Conservation (phyloP, 164 flowering plant genomes). For the Piper betle region DNA sequence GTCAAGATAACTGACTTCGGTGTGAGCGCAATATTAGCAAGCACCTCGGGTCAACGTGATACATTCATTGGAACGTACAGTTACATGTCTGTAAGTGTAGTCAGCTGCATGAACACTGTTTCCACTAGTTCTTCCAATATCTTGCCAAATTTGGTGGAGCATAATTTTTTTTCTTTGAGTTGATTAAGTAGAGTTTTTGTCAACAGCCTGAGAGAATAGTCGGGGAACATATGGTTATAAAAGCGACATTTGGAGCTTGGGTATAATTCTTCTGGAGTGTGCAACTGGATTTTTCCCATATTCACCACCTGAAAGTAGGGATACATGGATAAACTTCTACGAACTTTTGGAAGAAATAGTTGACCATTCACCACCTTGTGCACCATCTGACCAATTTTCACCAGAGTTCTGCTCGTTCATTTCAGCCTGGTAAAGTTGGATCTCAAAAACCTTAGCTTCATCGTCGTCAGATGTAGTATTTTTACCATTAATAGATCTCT, state of each 20-base stretch:
- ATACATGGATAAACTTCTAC: slow-evolving; percentile 54
- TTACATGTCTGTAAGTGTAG: slow-evolving; percentile 89
- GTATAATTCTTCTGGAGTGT: slow-evolving; percentile 84
- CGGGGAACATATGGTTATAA: slow-evolving; percentile 50
- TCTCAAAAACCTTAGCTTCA: not conserved
- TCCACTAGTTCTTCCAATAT: not conserved
- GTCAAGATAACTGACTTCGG: slow-evolving; percentile 98
- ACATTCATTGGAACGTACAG: slow-evolving; percentile 85
- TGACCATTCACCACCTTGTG: slow-evolving; percentile 59
- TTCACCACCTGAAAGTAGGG: slow-evolving; percentile 44
- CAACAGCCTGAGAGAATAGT: slow-evolving; percentile 84
- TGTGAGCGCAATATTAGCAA: slow-evolving; percentile 72
- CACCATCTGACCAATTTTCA: slow-evolving; percentile 63
- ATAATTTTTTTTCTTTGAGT: not conserved
- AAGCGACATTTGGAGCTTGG: slow-evolving; percentile 99
- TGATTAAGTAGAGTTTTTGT: slow-evolving; percentile 8
- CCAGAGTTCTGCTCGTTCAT: slow-evolving; percentile 86
- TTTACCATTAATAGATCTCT: too few species aligned
- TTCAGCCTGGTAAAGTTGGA: slow-evolving; percentile 57
- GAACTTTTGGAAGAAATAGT: slow-evolving; percentile 87
- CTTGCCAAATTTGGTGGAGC: not conserved
- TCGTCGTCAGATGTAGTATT: not conserved
- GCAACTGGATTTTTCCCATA: slow-evolving; percentile 85
- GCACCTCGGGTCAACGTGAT: slow-evolving; percentile 69
- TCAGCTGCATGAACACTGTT: not conserved